Conservation (phyloP, 176 grass and related monocot genomes). For the Avena atlantica region DNA sequence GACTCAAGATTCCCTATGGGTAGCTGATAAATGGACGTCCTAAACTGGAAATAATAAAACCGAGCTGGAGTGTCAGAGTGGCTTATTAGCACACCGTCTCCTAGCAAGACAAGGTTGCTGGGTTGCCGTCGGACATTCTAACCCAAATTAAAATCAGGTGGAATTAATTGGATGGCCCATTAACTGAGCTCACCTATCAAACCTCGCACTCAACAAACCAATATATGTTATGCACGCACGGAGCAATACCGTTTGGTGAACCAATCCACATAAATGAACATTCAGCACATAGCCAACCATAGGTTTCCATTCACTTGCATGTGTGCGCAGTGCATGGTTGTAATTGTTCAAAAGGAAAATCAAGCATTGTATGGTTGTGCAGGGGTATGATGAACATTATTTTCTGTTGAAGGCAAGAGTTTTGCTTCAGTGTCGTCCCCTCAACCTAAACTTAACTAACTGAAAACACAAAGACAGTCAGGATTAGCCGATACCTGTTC, state of each 20-base stretch:
- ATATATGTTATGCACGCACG: background rate
- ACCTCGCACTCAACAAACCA: background rate
- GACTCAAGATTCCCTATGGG: background rate
- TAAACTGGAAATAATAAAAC: background rate
- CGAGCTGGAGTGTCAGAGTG: background rate
- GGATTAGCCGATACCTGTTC: too few relatives aligned
- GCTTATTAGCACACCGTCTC: background rate
- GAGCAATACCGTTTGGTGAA: background rate
- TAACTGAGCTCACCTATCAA: conserved; percentile 7
- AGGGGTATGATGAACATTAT: too few relatives aligned
- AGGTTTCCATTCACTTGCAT: background rate
- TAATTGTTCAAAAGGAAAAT: too few relatives aligned
- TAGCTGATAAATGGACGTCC: background rate
- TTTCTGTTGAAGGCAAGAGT: too few relatives aligned
- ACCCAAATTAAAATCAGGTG: conserved; percentile 4
- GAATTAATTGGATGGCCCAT: background rate
- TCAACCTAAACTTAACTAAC: too few relatives aligned
- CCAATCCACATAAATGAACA: conserved; percentile 22
- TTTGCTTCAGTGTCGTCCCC: too few relatives aligned
- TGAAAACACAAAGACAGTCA: too few relatives aligned
- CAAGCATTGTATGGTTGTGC: too few relatives aligned
- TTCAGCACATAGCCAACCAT: background rate
- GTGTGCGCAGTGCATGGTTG: background rate
- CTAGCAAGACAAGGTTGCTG: conserved; percentile 1
- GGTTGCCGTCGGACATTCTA: conserved; percentile 6